These are phyloP conservation scores for Aspergillus nidulans DNA, from an alignment of 495 filamentous ascomycete species.

Conservation along the genomic window DNA sequence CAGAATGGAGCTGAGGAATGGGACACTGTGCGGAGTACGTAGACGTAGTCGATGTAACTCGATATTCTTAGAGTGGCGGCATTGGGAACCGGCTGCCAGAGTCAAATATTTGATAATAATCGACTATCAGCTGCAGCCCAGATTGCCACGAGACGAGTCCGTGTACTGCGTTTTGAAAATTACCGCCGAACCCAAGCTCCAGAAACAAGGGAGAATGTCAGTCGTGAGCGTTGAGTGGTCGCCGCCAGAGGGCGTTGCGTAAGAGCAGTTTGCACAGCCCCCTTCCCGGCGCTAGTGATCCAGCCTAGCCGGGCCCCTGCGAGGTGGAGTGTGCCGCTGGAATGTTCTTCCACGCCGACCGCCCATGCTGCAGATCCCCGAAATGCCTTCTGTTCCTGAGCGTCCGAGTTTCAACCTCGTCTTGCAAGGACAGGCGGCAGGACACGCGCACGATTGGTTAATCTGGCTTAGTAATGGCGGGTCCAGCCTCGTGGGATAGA, in stretches of 20 bases:
- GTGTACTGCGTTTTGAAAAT: conserved; percentile 3
- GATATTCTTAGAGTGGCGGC: conserved; percentile 6
- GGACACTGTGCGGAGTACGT: neutral
- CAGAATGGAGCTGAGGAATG: neutral
- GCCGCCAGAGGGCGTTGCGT: conserved; percentile 17
- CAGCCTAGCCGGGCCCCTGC: conserved; percentile 14
- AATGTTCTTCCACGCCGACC: conserved; percentile 3
- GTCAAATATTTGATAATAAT: neutral
- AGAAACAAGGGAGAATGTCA: conserved; percentile 1
- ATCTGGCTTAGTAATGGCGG: neutral
- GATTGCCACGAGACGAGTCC: neutral
- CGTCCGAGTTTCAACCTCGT: too few species aligned
- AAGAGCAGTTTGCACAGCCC: conserved; percentile 30
- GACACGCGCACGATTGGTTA: neutral
- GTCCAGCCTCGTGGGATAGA: conserved; percentile 21
- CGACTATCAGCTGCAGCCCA: neutral
- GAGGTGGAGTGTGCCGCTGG: neutral
- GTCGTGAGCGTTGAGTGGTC: conserved; percentile 1
- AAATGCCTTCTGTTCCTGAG: conserved; percentile 7
- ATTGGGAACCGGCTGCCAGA: neutral
- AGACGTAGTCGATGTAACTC: neutral
- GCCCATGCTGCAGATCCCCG: conserved; percentile 15
- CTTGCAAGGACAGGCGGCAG: too few species aligned
- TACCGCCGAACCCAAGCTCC: neutral
- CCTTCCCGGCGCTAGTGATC: conserved; percentile 26